A percentile compares a stretch with the other conserved stretches of the same genome.
These are phyloP conservation scores for Aspergillus sp. DNA, from an alignment of 2,329 filamentous ascomycete species.

Conservation along the genomic window DNA sequence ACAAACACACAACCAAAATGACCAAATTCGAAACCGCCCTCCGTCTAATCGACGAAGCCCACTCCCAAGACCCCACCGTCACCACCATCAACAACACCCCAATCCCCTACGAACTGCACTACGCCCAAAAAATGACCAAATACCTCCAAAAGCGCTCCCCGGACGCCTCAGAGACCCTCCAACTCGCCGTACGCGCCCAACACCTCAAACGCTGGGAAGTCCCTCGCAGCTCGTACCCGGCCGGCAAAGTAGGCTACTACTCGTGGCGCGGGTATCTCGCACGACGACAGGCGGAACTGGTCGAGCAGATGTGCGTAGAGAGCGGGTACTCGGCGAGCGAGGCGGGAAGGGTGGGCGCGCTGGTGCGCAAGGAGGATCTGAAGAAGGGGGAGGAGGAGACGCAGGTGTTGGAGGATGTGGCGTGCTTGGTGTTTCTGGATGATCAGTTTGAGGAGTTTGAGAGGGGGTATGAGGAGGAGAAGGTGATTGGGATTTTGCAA, in stretches of 20 bases:
- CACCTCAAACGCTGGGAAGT: constrained; percentile 85
- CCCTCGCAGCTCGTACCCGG: constrained; percentile 66
- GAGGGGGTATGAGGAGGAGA: constrained; percentile 66
- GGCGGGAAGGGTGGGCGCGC: constrained; percentile 58
- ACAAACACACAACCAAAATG: constrained; percentile 16
- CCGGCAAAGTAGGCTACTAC: constrained; percentile 71
- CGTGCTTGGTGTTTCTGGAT: constrained; percentile 81
- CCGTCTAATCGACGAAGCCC: constrained; percentile 67
- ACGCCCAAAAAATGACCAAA: constrained; percentile 71
- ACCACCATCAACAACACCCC: constrained; percentile 39
- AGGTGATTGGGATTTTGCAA: constrained; percentile 64
- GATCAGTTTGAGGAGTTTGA: constrained; percentile 82
- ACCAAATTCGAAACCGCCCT: constrained; percentile 47
- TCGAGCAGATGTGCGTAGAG: constrained; percentile 48
- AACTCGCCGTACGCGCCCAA: constrained; percentile 75
- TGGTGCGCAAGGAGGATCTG: constrained; percentile 76
- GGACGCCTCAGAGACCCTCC: constrained; percentile 60
- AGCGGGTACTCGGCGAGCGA: constrained; percentile 50
- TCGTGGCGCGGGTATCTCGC: constrained; percentile 72
- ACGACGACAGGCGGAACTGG: constrained; percentile 65
- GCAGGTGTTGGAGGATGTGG: constrained; percentile 77
- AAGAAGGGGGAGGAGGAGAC: constrained; percentile 48
- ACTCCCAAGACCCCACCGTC: constrained; percentile 56
- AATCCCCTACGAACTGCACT: constrained; percentile 75
- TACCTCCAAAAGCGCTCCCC: constrained; percentile 63